Base-by-base conservation (phyloP, 2,329 filamentous ascomycete species). In the Xylaria sp. region DNA sequence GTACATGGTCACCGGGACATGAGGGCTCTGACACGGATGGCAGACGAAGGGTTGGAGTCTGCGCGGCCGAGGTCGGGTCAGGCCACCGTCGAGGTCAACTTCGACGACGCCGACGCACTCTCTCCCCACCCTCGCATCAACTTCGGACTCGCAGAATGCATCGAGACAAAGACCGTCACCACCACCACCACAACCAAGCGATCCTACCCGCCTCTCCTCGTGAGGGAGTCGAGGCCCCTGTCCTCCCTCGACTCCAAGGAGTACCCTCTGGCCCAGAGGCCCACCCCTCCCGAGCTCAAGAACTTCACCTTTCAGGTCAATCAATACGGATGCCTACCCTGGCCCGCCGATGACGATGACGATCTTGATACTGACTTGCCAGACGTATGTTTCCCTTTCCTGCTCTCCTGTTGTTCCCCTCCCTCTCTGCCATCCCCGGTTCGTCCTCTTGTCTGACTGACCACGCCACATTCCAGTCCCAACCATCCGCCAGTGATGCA, bases 151-250 rank as follows among this genome's bases (percentile, higher is more conserved):
- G 82, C 82, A 56, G 84, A 87, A 65, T 87, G 83, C 62, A 82
- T 87, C 66, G 85, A 87, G 72, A 87, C 84, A 16, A 87, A 84
- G 70, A 87, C 83, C 9, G 85, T 96, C 58, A 96, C 92, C 1
- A 97, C 93, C 0, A 97, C 92, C 0, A 97, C 92, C 0, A 96
- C 91, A 0, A 95, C 92, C 1, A 90, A 91, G 61, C 87, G 71
- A 80, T 91, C 73, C 73, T 95, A 94, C 62, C 92, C 93, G 43
- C 91, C 91, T n/a, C 78, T 97, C 53, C 79, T 90, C 51, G 85
- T 96, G 62, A 86, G 85, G 61, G 84, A 90, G 54, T 88, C 91
- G 20, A 84, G 84, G 48, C 83, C 86, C 47, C 80, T 92, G 29
- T 78, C 83, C 54, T 82, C 87, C 49, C 84, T 96, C 53, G 92